Evolutionary conservation across 495 filamentous ascomycete genomes (phyloP).

Genomic region (Trichoderma erinaceum): DNA sequence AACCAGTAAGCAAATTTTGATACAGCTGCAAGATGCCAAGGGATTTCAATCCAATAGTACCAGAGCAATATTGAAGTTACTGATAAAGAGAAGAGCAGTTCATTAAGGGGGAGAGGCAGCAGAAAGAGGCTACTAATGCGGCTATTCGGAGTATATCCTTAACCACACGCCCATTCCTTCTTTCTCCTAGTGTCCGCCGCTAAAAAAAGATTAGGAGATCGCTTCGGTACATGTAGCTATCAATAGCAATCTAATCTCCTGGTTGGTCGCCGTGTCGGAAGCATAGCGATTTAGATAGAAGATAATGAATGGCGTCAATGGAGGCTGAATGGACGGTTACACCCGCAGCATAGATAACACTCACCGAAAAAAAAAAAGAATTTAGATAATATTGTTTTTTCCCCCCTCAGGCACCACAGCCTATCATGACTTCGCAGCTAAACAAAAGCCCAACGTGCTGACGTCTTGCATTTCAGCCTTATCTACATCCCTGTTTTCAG

Average conservation of each 20-base stretch:
- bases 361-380: too few relatives aligned
- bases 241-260: neutral
- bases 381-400: too few relatives aligned
- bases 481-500: slow-evolving; percentile 16
- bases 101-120: neutral
- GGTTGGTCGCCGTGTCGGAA: neutral
- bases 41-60: neutral
- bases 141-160: neutral
- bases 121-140: neutral
- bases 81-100: neutral
- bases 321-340: too few relatives aligned
- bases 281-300: too few relatives aligned
- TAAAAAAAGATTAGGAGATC: neutral
- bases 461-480: slow-evolving; percentile 5
- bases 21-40: neutral
- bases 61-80: neutral
- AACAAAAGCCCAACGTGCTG: neutral
- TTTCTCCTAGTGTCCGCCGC: slow-evolving; percentile 7
- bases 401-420: neutral
- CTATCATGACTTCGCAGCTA: neutral
- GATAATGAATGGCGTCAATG: too few relatives aligned
- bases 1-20: neutral
- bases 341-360: too few relatives aligned
- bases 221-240: neutral
- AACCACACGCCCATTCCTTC: neutral